These are phyloP conservation scores for Paramecium tetraurelia DNA, from an alignment of 73 alveolate genomes.

Conservation along the genomic window DNA sequence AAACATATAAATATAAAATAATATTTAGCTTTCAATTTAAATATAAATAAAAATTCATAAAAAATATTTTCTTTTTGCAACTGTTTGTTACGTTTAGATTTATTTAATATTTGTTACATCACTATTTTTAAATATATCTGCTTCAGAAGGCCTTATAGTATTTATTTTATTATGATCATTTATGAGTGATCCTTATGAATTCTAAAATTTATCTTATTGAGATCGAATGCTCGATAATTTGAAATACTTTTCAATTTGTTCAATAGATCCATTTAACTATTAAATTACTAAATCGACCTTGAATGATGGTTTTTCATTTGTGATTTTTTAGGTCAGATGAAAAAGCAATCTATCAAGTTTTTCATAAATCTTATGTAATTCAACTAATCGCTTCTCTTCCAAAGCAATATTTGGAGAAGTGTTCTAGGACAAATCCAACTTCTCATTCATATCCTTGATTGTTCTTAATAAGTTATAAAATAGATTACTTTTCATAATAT, in stretches of 20 bases:
- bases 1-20: not conserved
- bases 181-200: not conserved
- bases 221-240: not conserved
- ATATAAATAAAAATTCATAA: not conserved
- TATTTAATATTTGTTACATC: not conserved
- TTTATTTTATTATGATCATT: not conserved
- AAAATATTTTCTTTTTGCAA: conserved; percentile 18
- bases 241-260: not conserved
- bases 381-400: not conserved
- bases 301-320: conserved; percentile 11
- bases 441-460: not conserved
- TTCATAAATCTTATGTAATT: not conserved
- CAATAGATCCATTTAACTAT: not conserved
- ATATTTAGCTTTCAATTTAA: not conserved
- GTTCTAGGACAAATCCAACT: not conserved
- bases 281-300: not conserved
- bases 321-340: not conserved
- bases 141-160: not conserved
- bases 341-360: not conserved
- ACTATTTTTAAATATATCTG: not conserved
- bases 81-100: not conserved
- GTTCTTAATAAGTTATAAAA: not conserved
- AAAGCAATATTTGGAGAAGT: not conserved
- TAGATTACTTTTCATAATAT: not conserved
- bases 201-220: not conserved